A percentile compares a stretch with the other conserved stretches of the same genome.
Evolutionary conservation across 2,329 filamentous ascomycete genomes (phyloP).

Genomic region (Fusarium globosum): DNA sequence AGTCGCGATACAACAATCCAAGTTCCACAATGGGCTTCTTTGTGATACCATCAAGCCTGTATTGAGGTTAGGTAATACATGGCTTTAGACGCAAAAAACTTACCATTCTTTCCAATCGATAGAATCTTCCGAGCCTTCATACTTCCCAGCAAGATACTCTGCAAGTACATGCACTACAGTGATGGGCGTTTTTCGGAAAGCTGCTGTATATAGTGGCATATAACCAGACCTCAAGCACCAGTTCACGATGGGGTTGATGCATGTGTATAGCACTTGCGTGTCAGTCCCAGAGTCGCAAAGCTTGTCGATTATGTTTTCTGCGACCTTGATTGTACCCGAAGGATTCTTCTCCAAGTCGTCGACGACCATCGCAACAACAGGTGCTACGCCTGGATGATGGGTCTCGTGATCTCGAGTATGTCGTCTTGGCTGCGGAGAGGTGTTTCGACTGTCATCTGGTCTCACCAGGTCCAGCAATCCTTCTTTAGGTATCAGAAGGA

Average conservation of each 20-base stretch:
- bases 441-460: neutral
- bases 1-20: neutral
- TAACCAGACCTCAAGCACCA: constrained; percentile 10
- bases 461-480: neutral
- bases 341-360: neutral
- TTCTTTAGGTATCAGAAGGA: constrained; percentile 11
- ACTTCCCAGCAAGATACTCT: neutral
- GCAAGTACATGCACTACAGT: neutral
- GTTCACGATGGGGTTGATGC: neutral
- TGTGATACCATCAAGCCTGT: neutral
- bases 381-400: neutral
- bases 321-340: neutral
- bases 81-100: neutral
- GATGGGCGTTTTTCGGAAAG: neutral
- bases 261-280: neutral
- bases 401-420: neutral
- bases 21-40: neutral
- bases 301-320: neutral
- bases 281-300: neutral
- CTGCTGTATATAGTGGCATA: neutral
- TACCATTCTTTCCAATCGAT: constrained; percentile 22
- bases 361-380: neutral
- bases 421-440: neutral
- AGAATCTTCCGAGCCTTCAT: neutral
- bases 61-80: neutral